Base-by-base conservation (phyloP, 257 asterid species). In the Ballota nigra region DNA sequence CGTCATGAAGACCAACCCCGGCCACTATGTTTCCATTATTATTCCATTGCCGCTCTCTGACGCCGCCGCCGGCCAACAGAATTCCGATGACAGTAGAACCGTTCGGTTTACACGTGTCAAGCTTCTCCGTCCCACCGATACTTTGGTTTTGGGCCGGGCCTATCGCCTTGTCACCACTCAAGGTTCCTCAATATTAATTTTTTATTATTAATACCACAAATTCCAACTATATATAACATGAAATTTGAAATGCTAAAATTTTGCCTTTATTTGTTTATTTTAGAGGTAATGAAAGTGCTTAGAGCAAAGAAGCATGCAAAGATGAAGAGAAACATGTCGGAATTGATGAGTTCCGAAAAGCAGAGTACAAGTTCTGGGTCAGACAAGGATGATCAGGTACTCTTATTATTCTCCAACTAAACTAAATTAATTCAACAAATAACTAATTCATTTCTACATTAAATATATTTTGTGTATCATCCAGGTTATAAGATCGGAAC, bases 221-320 rank as follows among this genome's bases (percentile, higher is more conserved):
- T n/a, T n/a, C n/a, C n/a, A n/a, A n/a, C n/a, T n/a, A n/a, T n/a
- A n/a, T 18, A 60, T 13, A 24, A 3, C 4, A 51, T 23, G 59
- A 12, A n/a, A 4, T 33, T 33, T 6, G 6, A 33, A 6, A 0
- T 6, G 7, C 1, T 33, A n/a, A n/a, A n/a, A n/a, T n/a, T n/a
- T n/a, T n/a, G n/a, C n/a, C n/a, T 33, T 3, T 33, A 4, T 3
- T 3, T 31, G 38, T 33, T 33, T 33, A 5, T 5, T 6, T 71
- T 72, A 92, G 98, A 92, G 85, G 98, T 90, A 68, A 78, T 90
- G 84, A 90, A 88, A 71, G 97, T 92, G 57, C 71, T 92, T 49
- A 82, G 85, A 82, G 96, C 97, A 1, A 92, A 90, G 84, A 88
- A 80, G 78, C 78, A 84, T 80, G 97, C 92, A 67, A 92, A 88